Conservation (phyloP, 495 filamentous ascomycete species). For the Tuber indicum region DNA sequence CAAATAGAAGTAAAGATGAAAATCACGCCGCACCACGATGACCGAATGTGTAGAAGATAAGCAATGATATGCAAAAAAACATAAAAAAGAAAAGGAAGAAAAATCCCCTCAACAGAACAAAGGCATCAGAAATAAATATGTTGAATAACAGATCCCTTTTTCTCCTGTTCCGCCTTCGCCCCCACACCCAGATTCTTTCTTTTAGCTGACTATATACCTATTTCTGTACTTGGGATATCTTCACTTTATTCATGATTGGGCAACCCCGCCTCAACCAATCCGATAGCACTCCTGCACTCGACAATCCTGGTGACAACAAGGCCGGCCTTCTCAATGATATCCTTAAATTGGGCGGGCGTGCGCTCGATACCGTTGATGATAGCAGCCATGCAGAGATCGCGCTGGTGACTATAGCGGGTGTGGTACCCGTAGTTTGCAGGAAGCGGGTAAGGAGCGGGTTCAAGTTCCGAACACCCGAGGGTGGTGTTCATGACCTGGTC, state of each 20-base stretch:
- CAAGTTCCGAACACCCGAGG: constrained; percentile 33
- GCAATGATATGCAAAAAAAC: neutral
- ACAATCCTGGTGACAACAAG: constrained; percentile 42
- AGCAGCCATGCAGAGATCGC: constrained; percentile 44
- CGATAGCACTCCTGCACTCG: constrained; percentile 40
- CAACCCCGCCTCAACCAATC: constrained; percentile 38
- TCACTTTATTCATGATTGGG: constrained; percentile 8
- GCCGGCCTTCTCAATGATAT: constrained; percentile 39
- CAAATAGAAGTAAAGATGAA: neutral
- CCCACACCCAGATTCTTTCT: neutral
- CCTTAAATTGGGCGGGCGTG: constrained; percentile 41
- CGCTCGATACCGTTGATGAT: constrained; percentile 46
- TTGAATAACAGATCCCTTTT: neutral
- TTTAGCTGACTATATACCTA: neutral
- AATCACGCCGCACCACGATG: neutral
- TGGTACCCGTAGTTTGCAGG: constrained; percentile 44
- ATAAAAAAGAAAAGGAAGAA: neutral
- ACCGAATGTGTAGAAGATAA: neutral
- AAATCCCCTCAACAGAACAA: neutral
- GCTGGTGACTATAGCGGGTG: constrained; percentile 42
- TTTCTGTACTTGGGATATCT: neutral
- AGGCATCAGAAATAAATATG: neutral
- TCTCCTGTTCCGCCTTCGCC: neutral
- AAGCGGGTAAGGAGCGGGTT: constrained; percentile 41
- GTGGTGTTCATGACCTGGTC: constrained; percentile 47